phyloP scores from a whole-genome alignment of 768 basidiomycete species.

The Tulasnella sp. region DNA sequence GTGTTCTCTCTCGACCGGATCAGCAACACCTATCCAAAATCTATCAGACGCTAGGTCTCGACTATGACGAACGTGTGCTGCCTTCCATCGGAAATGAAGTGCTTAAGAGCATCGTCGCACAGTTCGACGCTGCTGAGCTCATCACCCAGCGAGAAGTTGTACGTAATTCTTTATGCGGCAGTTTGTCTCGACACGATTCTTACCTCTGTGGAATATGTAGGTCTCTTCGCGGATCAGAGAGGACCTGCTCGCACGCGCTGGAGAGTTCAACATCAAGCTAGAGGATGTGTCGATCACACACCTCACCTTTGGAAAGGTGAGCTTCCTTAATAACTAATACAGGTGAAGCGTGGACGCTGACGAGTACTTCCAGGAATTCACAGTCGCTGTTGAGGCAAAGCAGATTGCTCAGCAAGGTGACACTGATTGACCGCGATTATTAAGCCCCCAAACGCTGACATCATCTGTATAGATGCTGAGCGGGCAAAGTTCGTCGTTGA shows the following conservation, averaged over 20 bases:
- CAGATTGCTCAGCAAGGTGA: slow-evolving; percentile 97
- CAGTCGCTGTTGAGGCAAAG: slow-evolving; percentile 97
- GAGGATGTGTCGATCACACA: slow-evolving; percentile 93
- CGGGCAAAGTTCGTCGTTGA: slow-evolving; percentile 98
- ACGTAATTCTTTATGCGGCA: slow-evolving; percentile 26
- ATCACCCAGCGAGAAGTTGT: slow-evolving; percentile 98
- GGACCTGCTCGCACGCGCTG: slow-evolving; percentile 84
- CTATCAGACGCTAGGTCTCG: slow-evolving; percentile 87
- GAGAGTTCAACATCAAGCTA: slow-evolving; percentile 88
- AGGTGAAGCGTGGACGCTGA: not conserved
- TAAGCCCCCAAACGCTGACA: not conserved
- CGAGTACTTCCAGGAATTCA: slow-evolving; percentile 58
- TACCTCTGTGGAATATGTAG: slow-evolving; percentile 29
- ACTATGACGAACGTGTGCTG: slow-evolving; percentile 96
- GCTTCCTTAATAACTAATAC: slow-evolving; percentile 15
- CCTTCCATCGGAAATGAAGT: slow-evolving; percentile 99
- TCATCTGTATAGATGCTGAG: slow-evolving; percentile 65
- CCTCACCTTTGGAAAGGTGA: slow-evolving; percentile 62
- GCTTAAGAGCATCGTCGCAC: slow-evolving; percentile 93
- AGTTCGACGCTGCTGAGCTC: slow-evolving; percentile 93
- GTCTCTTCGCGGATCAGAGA: slow-evolving; percentile 86
- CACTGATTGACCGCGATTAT: slow-evolving; percentile 16
- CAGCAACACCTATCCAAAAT: slow-evolving; percentile 78
- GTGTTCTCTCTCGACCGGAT: slow-evolving; percentile 91
- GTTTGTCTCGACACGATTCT: not conserved